Percentiles rank a stretch among this genome's conserved stretches.
Conservation (phyloP, 164 flowering plant genomes). For the Piper betle region DNA sequence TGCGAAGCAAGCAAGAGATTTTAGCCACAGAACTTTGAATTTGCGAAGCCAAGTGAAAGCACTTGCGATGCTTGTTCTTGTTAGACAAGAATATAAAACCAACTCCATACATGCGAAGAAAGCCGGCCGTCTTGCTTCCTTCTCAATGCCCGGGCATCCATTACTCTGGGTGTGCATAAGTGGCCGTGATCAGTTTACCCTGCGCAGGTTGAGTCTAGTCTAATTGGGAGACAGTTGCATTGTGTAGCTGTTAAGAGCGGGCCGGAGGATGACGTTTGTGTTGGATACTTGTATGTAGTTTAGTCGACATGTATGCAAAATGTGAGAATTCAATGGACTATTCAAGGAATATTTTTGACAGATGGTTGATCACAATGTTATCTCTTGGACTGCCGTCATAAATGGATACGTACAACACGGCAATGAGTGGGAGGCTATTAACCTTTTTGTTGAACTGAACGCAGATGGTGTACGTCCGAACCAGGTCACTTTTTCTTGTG, state of each 20-base stretch:
- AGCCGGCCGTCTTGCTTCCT: no score
- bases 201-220: conserved; percentile 36
- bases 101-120: no score
- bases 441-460: conserved; percentile 46
- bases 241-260: conserved; percentile 35
- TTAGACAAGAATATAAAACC: no score
- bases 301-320: conserved; percentile 78
- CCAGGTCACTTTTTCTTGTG: conserved; percentile 59
- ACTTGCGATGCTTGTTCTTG: no score
- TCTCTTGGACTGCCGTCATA: conserved; percentile 89
- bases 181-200: conserved; percentile 53
- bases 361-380: conserved; percentile 56
- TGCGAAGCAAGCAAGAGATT: no score
- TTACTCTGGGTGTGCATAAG: conserved; percentile 34
- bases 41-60: no score
- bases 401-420: conserved; percentile 58
- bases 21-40: no score
- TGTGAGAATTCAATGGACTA: conserved; percentile 39
- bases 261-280: conserved; percentile 47
- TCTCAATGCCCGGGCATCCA: no score
- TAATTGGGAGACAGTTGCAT: conserved; percentile 59
- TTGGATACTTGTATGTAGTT: conserved; percentile 63
- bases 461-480: conserved; percentile 40
- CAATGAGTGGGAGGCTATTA: conserved; percentile 41
- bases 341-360: conserved; percentile 55